A percentile compares a stretch with the other conserved stretches of the same genome.
Conservation (phyloP, 2,329 filamentous ascomycete genomes). For the Zopfia rhizophila region DNA sequence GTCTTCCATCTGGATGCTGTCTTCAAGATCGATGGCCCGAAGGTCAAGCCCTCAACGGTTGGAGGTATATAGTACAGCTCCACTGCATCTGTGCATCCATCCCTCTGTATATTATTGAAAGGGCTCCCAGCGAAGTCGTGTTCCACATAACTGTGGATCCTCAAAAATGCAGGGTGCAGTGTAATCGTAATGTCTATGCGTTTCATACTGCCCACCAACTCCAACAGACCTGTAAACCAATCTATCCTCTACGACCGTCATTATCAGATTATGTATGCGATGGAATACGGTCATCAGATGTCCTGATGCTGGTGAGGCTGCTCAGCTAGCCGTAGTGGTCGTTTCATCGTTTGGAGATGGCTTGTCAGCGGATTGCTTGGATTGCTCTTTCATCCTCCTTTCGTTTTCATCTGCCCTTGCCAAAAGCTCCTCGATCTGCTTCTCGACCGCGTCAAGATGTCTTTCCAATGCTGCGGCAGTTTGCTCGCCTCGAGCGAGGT, state of each 20-base stretch:
- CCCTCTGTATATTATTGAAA: not conserved
- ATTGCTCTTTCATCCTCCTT: constrained; percentile 36
- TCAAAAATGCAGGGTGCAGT: no score
- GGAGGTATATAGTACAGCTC: constrained; percentile 35
- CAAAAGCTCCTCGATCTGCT: constrained; percentile 64
- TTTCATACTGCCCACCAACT: no score
- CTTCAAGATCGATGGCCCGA: constrained; percentile 45
- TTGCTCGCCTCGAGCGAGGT: constrained; percentile 64
- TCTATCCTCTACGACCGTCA: not conserved
- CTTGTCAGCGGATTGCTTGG: constrained; percentile 26
- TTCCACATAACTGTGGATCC: no score
- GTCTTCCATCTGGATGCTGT: constrained; percentile 68
- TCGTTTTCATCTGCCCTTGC: constrained; percentile 59
- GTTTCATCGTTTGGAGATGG: constrained; percentile 22
- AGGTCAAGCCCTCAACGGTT: constrained; percentile 43
- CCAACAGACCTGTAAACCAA: not conserved
- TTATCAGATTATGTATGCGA: not conserved
- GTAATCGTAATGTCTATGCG: no score
- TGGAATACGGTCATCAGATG: not conserved
- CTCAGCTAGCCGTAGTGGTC: no score
- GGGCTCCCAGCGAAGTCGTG: no score
- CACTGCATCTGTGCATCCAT: not conserved
- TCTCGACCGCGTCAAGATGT: constrained; percentile 64
- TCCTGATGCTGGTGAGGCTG: not conserved
- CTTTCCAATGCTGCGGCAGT: constrained; percentile 66